These are phyloP conservation scores for Pseudocercospora cruenta DNA, from an alignment of 2,329 filamentous ascomycete species.

Conservation along the genomic window DNA sequence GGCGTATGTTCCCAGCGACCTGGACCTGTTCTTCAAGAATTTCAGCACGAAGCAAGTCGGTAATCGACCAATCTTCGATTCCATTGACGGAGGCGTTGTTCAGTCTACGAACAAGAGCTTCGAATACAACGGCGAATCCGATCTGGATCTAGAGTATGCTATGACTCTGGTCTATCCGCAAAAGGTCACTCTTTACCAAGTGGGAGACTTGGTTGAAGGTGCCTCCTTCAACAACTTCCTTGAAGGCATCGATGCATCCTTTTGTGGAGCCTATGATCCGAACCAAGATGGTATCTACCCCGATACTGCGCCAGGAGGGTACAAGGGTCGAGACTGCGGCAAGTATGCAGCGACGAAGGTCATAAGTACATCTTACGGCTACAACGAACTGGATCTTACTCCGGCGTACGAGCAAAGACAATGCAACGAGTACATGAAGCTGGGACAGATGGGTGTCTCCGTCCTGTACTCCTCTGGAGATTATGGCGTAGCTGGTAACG, in stretches of 20 bases:
- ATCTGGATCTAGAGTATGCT: constrained; percentile 60
- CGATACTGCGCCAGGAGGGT: constrained; percentile 42
- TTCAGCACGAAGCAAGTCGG: constrained; percentile 40
- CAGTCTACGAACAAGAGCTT: constrained; percentile 45
- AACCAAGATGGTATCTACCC: constrained; percentile 53
- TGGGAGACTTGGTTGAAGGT: constrained; percentile 39
- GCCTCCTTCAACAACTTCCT: constrained; percentile 44
- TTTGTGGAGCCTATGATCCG: constrained; percentile 39
- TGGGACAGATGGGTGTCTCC: constrained; percentile 53
- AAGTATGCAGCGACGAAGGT: constrained; percentile 54
- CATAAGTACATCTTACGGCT: constrained; percentile 59
- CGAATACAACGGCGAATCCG: constrained; percentile 52
- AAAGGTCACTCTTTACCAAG: constrained; percentile 52
- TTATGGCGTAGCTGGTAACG: constrained; percentile 40
- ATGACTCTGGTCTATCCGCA: constrained; percentile 58
- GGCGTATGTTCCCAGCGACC: constrained; percentile 49
- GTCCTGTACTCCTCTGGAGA: constrained; percentile 58
- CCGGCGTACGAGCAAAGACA: constrained; percentile 56
- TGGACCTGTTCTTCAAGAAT: constrained; percentile 43
- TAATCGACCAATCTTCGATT: constrained; percentile 37
- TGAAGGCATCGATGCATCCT: constrained; percentile 53
- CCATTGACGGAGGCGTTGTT: constrained; percentile 42
- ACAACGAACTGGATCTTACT: constrained; percentile 46
- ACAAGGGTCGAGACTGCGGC: constrained; percentile 52
- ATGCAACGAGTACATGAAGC: constrained; percentile 60